Evolutionary conservation across 1,139 yeast genomes (phyloP), one percentile per base, ranked within the genome.

Genomic region (Zygoascus hellenicus): DNA sequence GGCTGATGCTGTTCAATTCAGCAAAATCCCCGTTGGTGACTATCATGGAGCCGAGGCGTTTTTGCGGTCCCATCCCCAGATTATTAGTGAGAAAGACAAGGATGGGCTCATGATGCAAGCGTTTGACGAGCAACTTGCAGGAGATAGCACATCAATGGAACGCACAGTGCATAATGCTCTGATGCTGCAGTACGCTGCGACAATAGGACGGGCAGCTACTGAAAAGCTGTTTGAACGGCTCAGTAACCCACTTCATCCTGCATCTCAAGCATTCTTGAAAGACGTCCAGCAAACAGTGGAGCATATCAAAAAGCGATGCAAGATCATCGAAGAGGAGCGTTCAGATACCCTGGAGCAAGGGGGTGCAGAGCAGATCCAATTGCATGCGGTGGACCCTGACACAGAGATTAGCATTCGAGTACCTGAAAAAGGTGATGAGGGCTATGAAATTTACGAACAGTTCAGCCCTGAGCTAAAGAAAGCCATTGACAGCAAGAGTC

Each of bases 81-180:
- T 94, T 51, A 79, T 90, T 48, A 78, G 80, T 2, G 90, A 85
- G 56, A 81, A 80, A 51, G 97, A 92, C 62, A 89, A 90, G 62
- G 98, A 94, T 65, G 90, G 96, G 0, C 76, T 94, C 50, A 72
- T 90, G 62, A 90, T 92, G 96, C 81, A 83, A 22, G 95, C 97
- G 0, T 94, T 92, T 64, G 96, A 92, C 58, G 71, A 75, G 47
- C 89, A 89, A 63, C 73, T 90, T 51, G 78, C 75, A 9, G 83
- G 80, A 14, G 74, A 87, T 46, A 62, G 76, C 0, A 51, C 55
- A 4, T 62, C 66, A 11, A 59, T 67, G 58, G 75, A 74, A 54
- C 83, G 78, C 51, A 76, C 83, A 29, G 81, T 92, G 40, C 85
- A 81, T 61, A 95, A 88, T 61, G 83, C 96, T 1, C 76, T 88